These are phyloP conservation scores for Musa itinerans DNA, from an alignment of 176 grass and related monocot species.

Conservation along the genomic window DNA sequence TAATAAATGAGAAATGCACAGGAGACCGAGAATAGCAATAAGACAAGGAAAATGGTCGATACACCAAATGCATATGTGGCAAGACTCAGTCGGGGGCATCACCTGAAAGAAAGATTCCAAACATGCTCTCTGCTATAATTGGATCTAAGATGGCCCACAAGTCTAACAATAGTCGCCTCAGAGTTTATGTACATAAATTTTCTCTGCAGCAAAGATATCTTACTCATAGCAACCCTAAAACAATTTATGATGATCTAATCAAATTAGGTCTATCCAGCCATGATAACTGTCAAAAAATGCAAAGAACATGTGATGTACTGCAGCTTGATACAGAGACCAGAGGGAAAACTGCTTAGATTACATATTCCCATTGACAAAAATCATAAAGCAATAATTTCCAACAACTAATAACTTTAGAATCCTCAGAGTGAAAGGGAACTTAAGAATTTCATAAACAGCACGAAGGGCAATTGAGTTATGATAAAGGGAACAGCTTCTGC, in stretches of 20 bases:
- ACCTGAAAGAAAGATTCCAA: conserved; percentile 25
- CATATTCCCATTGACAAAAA: background rate
- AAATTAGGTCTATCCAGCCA: background rate
- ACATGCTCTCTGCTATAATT: conserved; percentile 16
- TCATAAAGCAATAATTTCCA: background rate
- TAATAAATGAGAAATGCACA: conserved; percentile 52
- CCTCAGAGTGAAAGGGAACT: no score
- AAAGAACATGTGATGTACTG: background rate
- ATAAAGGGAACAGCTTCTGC: background rate
- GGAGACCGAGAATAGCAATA: conserved; percentile 43
- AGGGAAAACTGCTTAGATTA: background rate
- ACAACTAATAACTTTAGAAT: no score
- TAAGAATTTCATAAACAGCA: no score
- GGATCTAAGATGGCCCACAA: conserved; percentile 4
- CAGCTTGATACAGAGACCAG: background rate
- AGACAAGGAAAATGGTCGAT: conserved; percentile 73
- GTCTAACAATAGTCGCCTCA: background rate
- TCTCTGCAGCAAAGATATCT: background rate
- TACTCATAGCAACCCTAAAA: background rate
- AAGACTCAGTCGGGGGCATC: conserved; percentile 54
- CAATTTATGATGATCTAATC: background rate
- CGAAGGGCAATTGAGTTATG: background rate
- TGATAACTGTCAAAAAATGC: background rate
- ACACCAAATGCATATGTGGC: conserved; percentile 74
- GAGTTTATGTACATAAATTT: background rate